Base-by-base conservation (phyloP, 2,329 filamentous ascomycete genomes). In the Phyllosticta capitalensis region DNA sequence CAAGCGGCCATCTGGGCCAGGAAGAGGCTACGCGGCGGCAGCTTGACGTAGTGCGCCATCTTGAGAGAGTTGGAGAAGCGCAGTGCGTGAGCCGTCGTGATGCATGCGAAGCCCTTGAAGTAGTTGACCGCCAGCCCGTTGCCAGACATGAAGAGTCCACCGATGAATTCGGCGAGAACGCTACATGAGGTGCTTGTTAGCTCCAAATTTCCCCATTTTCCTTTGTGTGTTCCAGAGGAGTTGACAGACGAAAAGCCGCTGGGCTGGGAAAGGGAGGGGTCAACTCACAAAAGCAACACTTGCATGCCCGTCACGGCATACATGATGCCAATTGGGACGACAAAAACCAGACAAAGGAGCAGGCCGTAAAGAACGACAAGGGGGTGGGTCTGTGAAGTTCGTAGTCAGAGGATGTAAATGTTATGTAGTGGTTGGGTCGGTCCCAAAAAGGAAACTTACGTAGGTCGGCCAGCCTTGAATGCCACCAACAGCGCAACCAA, bases 11-110 rank as follows among this genome's bases (percentile, higher is more conserved):
- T 79, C 68, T 88, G 85, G 3, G 79, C 78, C 72, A 81, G 78
- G 72, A 88, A 88, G 75, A 87, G 85, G 20, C 82, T 85, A 19
- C 83, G 77, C 14, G 84, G 85, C 0, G 85, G 86, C 9, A 82
- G 71, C 67, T 81, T 82, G 74, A 81, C 78, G 64, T 77, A 76
- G 3, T 76, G 69, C 0, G 77, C 80, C n/a, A 82, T 70, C 45
- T 65, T 68, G 21, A 67, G 58, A 54, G 68, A 66, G 14, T 63
- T 61, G 55, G 54, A 53, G 53, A 63, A 64, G n/a, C 55, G 54
- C 5, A 64, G 58, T 3, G 63, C 61, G 45, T 62, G 62, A 21
- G 62, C 28, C 48, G 54, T 58, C n/a, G 62, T 63, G 9, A 61
- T 55, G 28, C 60, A 63, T 20, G 57, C 62, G 17, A 61, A 62